phyloP scores from a whole-genome alignment of 768 basidiomycete genomes.

The Nevesoporus exiguus region DNA sequence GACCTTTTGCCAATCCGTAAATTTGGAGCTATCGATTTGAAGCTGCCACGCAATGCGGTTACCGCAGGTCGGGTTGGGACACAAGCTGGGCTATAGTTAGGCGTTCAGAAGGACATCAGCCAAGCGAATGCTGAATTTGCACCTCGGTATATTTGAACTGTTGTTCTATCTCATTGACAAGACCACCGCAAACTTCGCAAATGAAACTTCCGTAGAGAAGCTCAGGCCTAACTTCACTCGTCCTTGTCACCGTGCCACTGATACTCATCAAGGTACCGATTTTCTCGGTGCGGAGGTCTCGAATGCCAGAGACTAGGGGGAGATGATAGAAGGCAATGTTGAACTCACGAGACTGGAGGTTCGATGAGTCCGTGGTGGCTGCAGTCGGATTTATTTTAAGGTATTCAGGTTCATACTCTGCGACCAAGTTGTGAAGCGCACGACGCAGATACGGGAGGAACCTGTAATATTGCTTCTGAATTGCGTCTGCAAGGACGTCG shows the following conservation, averaged over 20 bases:
- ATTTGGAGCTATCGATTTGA: slow-evolving; percentile 93
- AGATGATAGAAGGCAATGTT: slow-evolving; percentile 94
- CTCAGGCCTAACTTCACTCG: slow-evolving; percentile 96
- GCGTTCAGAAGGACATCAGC: slow-evolving; percentile 7
- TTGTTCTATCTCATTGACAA: slow-evolving; percentile 92
- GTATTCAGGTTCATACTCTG: slow-evolving; percentile 89
- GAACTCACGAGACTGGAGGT: slow-evolving; percentile 90
- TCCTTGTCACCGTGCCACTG: slow-evolving; percentile 95
- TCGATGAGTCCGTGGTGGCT: slow-evolving; percentile 81
- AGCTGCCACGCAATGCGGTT: slow-evolving; percentile 91
- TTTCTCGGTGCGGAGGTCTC: slow-evolving; percentile 87
- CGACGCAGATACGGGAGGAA: slow-evolving; percentile 93
- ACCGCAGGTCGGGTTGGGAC: slow-evolving; percentile 92
- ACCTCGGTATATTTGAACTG: slow-evolving; percentile 99
- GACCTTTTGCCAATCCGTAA: slow-evolving; percentile 99
- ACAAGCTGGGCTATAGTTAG: slow-evolving; percentile 71
- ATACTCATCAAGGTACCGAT: slow-evolving; percentile 95
- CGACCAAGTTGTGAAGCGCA: slow-evolving; percentile 85
- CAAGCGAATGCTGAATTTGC: neutral
- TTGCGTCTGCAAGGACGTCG: slow-evolving; percentile 90
- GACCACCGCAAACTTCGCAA: slow-evolving; percentile 83
- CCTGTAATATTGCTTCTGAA: slow-evolving; percentile 93
- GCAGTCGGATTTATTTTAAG: slow-evolving; percentile 91
- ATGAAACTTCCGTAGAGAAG: slow-evolving; percentile 90
- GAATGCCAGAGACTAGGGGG: slow-evolving; percentile 90